phyloP scores from a whole-genome alignment of 2,329 filamentous ascomycete genomes.

The Aphanocladium album region DNA sequence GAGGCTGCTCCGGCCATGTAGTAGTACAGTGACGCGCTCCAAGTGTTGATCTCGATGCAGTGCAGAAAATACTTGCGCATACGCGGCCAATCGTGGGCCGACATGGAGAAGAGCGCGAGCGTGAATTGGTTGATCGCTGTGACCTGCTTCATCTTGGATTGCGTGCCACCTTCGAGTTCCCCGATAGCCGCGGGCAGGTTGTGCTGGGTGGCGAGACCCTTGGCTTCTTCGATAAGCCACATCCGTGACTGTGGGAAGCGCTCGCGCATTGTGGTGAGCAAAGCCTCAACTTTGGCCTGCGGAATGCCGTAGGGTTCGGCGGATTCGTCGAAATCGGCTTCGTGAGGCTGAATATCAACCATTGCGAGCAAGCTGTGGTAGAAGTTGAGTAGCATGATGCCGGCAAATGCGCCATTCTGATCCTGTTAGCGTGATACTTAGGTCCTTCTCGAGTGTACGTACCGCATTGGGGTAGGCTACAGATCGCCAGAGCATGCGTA shows the following conservation, averaged over 20 bases:
- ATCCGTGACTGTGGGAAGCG: conserved; percentile 78
- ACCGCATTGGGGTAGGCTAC: conserved; percentile 74
- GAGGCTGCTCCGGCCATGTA: conserved; percentile 78
- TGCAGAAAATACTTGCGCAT: conserved; percentile 70
- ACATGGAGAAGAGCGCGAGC: conserved; percentile 72
- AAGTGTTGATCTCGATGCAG: conserved; percentile 78
- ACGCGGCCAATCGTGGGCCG: conserved; percentile 67
- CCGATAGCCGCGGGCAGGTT: conserved; percentile 63
- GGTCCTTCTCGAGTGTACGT: background rate
- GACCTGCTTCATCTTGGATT: conserved; percentile 80
- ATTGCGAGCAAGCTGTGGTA: conserved; percentile 84
- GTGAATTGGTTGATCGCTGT: conserved; percentile 83
- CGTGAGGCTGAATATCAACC: conserved; percentile 75
- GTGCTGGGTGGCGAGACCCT: conserved; percentile 64
- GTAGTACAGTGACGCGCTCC: conserved; percentile 85
- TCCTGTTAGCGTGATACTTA: background rate
- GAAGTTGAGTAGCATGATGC: conserved; percentile 73
- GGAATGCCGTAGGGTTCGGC: conserved; percentile 68
- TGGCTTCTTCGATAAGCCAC: conserved; percentile 84
- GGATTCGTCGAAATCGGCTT: conserved; percentile 47
- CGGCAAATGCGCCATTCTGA: conserved; percentile 78
- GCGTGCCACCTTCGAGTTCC: conserved; percentile 53
- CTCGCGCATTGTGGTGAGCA: conserved; percentile 68
- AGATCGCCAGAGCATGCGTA: conserved; percentile 85
- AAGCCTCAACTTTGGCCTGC: conserved; percentile 55